phyloP scores from a whole-genome alignment of 164 flowering plant genomes.

The Santalum album region DNA sequence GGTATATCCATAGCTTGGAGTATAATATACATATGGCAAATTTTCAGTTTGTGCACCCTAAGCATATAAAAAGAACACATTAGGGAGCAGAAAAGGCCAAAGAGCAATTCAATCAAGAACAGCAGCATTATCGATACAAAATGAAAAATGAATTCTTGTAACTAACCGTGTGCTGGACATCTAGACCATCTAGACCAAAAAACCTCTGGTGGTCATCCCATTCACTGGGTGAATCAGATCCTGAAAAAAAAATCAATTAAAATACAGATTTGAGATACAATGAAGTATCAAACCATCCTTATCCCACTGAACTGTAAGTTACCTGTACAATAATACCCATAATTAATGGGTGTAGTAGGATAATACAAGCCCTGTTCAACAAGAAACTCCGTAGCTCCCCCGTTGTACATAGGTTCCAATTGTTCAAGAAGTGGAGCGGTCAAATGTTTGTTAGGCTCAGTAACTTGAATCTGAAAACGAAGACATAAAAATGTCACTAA shows the following conservation, averaged over 20 bases:
- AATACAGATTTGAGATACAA: background rate
- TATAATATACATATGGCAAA: constrained; percentile 72
- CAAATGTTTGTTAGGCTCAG: constrained; percentile 24
- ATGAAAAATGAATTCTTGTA: no score
- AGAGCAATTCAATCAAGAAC: no score
- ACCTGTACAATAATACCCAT: constrained; percentile 93
- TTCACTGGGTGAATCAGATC: constrained; percentile 62
- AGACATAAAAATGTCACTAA: no score
- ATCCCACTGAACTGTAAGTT: background rate
- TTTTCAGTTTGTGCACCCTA: constrained; percentile 74
- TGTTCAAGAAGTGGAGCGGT: constrained; percentile 32
- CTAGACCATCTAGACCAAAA: constrained; percentile 73
- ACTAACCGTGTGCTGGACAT: constrained; percentile 48
- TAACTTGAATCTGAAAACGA: constrained; percentile 41
- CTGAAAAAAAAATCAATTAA: constrained; percentile 25
- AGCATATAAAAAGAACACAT: background rate
- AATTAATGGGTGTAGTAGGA: constrained; percentile 61
- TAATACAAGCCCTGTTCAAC: constrained; percentile 64
- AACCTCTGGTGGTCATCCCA: constrained; percentile 72
- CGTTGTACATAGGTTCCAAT: constrained; percentile 55
- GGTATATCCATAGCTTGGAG: constrained; percentile 76
- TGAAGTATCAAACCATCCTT: background rate
- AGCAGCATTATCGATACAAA: no score
- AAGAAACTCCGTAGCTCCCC: constrained; percentile 55
- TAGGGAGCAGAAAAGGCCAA: no score